phyloP scores from a whole-genome alignment of 495 filamentous ascomycete genomes.

The Trypethelium eluteriae region DNA sequence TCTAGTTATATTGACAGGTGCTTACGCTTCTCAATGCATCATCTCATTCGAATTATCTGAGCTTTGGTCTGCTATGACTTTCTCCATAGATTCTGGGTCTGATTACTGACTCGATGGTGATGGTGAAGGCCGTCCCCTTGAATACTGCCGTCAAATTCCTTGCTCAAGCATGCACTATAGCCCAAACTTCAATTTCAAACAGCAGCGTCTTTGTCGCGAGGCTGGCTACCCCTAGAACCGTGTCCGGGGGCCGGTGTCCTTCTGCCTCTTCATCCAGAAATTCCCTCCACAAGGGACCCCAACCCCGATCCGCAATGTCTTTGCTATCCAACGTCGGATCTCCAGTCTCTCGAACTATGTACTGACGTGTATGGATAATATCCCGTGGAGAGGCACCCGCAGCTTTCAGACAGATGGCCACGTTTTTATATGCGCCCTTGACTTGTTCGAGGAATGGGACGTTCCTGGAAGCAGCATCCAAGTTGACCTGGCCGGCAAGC shows the following conservation, averaged over 20 bases:
- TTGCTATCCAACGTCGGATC: slow-evolving; percentile 14
- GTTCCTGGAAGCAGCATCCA: neutral
- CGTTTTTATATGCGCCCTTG: slow-evolving; percentile 10
- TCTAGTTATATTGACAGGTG: neutral
- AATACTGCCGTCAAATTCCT: neutral
- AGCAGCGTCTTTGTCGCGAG: slow-evolving; percentile 15
- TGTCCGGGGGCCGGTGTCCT: slow-evolving; percentile 21
- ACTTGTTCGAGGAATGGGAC: slow-evolving; percentile 15
- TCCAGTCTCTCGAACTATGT: slow-evolving; percentile 17
- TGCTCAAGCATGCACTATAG: slow-evolving; percentile 11
- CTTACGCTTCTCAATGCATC: too few species aligned
- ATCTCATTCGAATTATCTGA: too few species aligned
- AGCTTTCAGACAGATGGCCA: slow-evolving; percentile 14
- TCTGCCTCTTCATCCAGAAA: slow-evolving; percentile 19
- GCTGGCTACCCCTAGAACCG: slow-evolving; percentile 18
- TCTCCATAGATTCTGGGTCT: too few species aligned
- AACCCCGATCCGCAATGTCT: slow-evolving; percentile 11
- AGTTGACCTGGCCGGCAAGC: slow-evolving; percentile 16
- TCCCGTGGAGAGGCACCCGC: slow-evolving; percentile 18
- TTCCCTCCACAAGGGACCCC: slow-evolving; percentile 18
- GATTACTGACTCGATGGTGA: too few species aligned
- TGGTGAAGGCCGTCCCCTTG: too few species aligned
- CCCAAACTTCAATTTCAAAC: slow-evolving; percentile 19
- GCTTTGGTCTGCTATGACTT: too few species aligned
- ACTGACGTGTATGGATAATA: slow-evolving; percentile 17